phyloP scores from a whole-genome alignment of 2,329 filamentous ascomycete species.

The Fusarium keratoplasticum region DNA sequence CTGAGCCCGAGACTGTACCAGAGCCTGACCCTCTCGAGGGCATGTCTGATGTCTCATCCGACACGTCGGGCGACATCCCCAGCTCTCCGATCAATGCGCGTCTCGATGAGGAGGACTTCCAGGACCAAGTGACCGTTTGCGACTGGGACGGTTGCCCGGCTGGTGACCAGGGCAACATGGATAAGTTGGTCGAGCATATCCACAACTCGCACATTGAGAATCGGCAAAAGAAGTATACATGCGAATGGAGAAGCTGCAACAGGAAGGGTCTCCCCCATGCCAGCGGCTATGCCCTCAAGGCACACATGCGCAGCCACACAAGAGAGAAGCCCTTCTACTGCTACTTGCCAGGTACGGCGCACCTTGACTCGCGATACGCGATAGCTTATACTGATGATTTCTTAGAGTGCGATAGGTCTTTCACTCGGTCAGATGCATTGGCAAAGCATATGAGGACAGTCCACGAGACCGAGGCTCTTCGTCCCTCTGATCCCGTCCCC shows the following conservation, averaged over 20 bases:
- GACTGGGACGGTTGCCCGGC: conserved; percentile 80
- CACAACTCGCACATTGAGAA: conserved; percentile 95
- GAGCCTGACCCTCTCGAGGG: conserved; percentile 66
- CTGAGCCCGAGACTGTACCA: conserved; percentile 59
- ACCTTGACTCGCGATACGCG: neutral
- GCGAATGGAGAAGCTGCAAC: conserved; percentile 92
- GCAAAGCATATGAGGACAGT: conserved; percentile 99
- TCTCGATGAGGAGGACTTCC: conserved; percentile 78
- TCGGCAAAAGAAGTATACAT: conserved; percentile 96
- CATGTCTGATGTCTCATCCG: conserved; percentile 83
- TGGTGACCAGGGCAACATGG: conserved; percentile 83
- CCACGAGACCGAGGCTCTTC: conserved; percentile 93
- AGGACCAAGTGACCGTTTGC: conserved; percentile 82
- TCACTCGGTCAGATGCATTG: conserved; percentile 93
- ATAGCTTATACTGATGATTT: conserved; percentile 20
- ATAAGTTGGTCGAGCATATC: conserved; percentile 82
- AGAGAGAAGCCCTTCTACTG: conserved; percentile 99
- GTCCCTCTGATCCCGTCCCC: conserved; percentile 80
- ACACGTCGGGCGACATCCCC: conserved; percentile 88
- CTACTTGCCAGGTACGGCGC: conserved; percentile 81
- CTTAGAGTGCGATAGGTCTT: conserved; percentile 94
- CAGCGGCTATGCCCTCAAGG: conserved; percentile 94
- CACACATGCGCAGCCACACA: conserved; percentile 97
- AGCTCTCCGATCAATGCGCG: conserved; percentile 75
- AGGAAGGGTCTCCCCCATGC: conserved; percentile 92